Conservation (phyloP, 2,329 filamentous ascomycete genomes). For the Nemania abortiva region DNA sequence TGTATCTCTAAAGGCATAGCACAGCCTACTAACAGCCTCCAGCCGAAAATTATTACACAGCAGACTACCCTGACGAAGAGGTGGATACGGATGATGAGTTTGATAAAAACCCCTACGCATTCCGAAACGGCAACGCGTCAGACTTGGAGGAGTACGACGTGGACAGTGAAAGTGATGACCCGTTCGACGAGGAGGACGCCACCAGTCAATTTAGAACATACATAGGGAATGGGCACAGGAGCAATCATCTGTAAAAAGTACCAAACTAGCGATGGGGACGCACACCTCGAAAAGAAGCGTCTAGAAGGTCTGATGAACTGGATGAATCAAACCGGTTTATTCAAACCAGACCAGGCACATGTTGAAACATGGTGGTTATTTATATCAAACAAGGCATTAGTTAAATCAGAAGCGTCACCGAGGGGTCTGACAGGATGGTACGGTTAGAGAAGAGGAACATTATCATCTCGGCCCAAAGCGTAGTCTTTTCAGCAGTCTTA, state of each 20-base stretch:
- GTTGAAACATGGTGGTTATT: slow-evolving; percentile 14
- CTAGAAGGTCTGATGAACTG: slow-evolving; percentile 33
- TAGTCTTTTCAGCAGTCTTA: slow-evolving; percentile 8
- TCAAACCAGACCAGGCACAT: slow-evolving; percentile 15
- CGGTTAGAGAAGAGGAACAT: neutral
- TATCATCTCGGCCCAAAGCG: slow-evolving; percentile 23
- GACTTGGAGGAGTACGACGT: slow-evolving; percentile 67
- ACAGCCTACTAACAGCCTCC: slow-evolving; percentile 25
- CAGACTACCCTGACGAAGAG: slow-evolving; percentile 85
- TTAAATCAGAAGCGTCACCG: neutral
- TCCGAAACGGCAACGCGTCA: slow-evolving; percentile 65
- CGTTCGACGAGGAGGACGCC: slow-evolving; percentile 47
- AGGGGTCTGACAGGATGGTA: neutral
- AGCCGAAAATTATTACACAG: slow-evolving; percentile 83
- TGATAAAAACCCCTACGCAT: slow-evolving; percentile 67
- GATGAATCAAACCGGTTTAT: neutral
- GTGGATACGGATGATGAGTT: slow-evolving; percentile 78
- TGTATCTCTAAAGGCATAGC: neutral
- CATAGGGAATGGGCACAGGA: slow-evolving; percentile 54
- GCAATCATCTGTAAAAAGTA: slow-evolving; percentile 45
- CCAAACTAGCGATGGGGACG: slow-evolving; percentile 4
- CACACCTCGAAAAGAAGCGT: slow-evolving; percentile 30
- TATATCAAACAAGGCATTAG: slow-evolving; percentile 11
- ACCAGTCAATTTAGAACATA: slow-evolving; percentile 50
- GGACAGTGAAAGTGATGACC: slow-evolving; percentile 52